Base-by-base conservation (phyloP, 495 filamentous ascomycete species). In the Neurospora sp. region DNA sequence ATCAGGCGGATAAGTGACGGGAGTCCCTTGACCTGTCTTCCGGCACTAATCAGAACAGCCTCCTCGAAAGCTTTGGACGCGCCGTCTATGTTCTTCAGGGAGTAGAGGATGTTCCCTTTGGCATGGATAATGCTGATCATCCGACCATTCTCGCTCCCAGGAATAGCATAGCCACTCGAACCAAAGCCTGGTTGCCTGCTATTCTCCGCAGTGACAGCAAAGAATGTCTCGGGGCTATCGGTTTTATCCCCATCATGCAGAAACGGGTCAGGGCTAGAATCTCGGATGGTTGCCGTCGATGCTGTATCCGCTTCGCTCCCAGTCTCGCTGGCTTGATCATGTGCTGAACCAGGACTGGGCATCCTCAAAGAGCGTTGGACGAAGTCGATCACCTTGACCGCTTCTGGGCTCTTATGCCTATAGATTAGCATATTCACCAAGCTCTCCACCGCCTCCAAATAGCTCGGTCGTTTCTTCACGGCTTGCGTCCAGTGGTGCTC, bases 31-130 rank as follows among this genome's bases (percentile, higher is more conserved):
- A 90, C 86, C 49, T 88, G 87, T 76, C 88, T 87, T 10, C 95
- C 96, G 49, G 92, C 87, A 71, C 92, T 94, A 77, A 98, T 95
- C 73, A 97, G 82, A 38, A 99, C 94, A 3, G 94, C 96, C 80
- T 97, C 94, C 77, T 98, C 96, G 77, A 99, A 99, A 10, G 96
- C 94, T 73, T 90, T 89, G 1, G 96, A 94, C 18, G 96, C 96
- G 14, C 87, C 90, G 60, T 86, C 85, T 77, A 96, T 93, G 74
- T 98, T 92, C 35, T 94, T 94, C 71, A 97, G 82, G 42, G 93
- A 89, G 83, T 99, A 99, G 2, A 98, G 86, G 93, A 98, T 97
- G 76, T 98, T 99, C 38, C 96, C 96, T 82, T 98, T 99, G 4
- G 94, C 95, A 82, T 99, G 96, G 35, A 98, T 88, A 31, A 99